Evolutionary conservation across 768 basidiomycete species (phyloP).

Genomic region (Lactifluus subvellereus): DNA sequence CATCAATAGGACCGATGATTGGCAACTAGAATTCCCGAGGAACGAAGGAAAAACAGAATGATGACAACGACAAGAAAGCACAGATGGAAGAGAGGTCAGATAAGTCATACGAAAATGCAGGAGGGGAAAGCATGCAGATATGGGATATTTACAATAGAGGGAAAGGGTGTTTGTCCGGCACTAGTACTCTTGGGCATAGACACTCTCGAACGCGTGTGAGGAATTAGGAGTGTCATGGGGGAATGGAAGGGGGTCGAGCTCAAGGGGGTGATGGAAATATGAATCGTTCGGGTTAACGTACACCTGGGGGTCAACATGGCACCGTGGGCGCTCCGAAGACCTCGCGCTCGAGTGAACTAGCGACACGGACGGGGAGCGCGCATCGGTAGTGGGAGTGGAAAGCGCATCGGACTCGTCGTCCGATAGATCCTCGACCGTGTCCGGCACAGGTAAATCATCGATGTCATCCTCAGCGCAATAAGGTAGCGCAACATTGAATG

Average conservation of each 20-base stretch:
- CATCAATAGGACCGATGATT: conserved; percentile 9
- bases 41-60: conserved; percentile 10
- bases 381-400: conserved; percentile 48
- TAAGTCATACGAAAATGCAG: conserved; percentile 29
- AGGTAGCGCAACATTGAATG: conserved; percentile 53
- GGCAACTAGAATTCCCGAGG: conserved; percentile 20
- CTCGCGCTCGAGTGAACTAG: conserved; percentile 35
- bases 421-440: conserved; percentile 78
- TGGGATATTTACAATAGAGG: conserved; percentile 29
- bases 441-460: conserved; percentile 66
- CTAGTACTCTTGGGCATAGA: conserved; percentile 56
- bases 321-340: conserved; percentile 32
- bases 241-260: conserved; percentile 69
- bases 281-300: conserved; percentile 56
- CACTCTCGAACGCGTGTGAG: conserved; percentile 31
- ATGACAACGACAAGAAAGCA: conserved; percentile 20
- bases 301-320: conserved; percentile 47
- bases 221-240: conserved; percentile 45
- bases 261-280: conserved; percentile 53
- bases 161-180: conserved; percentile 6
- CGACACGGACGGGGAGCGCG: conserved; percentile 52
- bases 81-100: conserved; percentile 24
- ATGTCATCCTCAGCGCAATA: conserved; percentile 57
- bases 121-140: conserved; percentile 26
- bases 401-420: conserved; percentile 78